phyloP scores from a whole-genome alignment of 2,329 filamentous ascomycete species.

The Ramularia endophylla region DNA sequence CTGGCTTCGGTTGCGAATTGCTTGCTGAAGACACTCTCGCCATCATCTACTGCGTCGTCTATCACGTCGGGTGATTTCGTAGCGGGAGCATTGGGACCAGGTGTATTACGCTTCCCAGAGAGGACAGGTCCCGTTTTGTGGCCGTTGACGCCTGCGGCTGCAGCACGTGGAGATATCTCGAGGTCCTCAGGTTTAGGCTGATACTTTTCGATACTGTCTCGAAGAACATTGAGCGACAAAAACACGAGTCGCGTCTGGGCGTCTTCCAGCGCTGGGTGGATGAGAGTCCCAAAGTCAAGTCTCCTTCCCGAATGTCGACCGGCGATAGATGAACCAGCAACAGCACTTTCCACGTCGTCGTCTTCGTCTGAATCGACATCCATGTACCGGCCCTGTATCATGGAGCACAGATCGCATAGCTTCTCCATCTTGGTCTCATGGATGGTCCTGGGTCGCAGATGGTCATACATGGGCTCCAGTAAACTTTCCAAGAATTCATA shows the following conservation, averaged over 20 bases:
- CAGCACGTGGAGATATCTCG: conserved; percentile 51
- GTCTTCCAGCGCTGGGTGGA: conserved; percentile 61
- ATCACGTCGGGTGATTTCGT: conserved; percentile 48
- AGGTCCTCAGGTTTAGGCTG: conserved; percentile 60
- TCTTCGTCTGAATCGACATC: conserved; percentile 46
- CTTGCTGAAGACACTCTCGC: conserved; percentile 37
- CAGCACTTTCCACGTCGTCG: conserved; percentile 36
- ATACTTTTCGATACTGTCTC: conserved; percentile 61
- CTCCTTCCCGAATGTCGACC: conserved; percentile 18
- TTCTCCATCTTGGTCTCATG: conserved; percentile 61
- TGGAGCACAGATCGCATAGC: conserved; percentile 60
- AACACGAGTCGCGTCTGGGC: conserved; percentile 63
- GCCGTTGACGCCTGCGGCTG: conserved; percentile 21
- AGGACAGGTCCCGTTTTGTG: conserved; percentile 38
- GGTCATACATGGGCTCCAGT: conserved; percentile 62
- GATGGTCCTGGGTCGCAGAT: conserved; percentile 59
- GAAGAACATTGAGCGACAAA: conserved; percentile 56
- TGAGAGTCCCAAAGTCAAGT: conserved; percentile 56
- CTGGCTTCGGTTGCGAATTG: conserved; percentile 14
- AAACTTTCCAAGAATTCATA: conserved; percentile 63
- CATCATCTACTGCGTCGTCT: conserved; percentile 50
- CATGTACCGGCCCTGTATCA: conserved; percentile 61
- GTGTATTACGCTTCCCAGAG: conserved; percentile 43
- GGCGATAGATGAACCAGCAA: conserved; percentile 15
- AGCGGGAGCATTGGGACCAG: conserved; percentile 33